Percentiles rank a stretch among this genome's conserved stretches.
phyloP scores from a whole-genome alignment of 2,329 filamentous ascomycete species.

The Talaromyces piceae region DNA sequence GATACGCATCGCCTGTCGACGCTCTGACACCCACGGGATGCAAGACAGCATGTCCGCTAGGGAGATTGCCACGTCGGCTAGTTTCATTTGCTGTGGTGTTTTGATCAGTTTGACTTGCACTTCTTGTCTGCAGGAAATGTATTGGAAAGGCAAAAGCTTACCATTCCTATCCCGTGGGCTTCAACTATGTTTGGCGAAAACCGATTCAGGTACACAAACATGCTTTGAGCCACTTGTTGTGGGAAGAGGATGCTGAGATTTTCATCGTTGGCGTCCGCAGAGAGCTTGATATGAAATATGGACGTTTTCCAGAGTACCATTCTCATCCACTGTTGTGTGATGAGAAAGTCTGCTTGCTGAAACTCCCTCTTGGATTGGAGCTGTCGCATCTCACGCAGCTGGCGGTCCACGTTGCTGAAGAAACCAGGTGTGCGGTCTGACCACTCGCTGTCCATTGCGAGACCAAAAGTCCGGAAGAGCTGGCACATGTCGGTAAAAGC shows the following conservation, averaged over 20 bases:
- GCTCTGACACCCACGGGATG: constrained; percentile 8
- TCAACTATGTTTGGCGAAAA: constrained; percentile 11
- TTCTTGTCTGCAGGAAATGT: not conserved
- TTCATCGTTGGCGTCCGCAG: constrained; percentile 8
- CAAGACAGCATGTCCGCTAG: constrained; percentile 10
- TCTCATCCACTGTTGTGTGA: constrained; percentile 12
- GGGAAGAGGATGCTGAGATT: constrained; percentile 10
- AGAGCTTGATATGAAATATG: constrained; percentile 11
- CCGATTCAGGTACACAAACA: constrained; percentile 8
- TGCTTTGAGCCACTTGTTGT: constrained; percentile 5
- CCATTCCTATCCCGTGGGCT: constrained; percentile 11
- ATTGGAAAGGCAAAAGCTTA: not conserved
- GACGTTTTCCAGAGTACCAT: constrained; percentile 11
- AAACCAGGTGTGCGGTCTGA: constrained; percentile 5
- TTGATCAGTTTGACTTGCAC: not conserved
- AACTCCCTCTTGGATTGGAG: constrained; percentile 8
- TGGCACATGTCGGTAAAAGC: constrained; percentile 10
- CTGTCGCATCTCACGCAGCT: constrained; percentile 6
- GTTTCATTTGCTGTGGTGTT: constrained; percentile 10
- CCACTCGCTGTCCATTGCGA: constrained; percentile 9
- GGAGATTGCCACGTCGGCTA: constrained; percentile 11
- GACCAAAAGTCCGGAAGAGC: constrained; percentile 10
- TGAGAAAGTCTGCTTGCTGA: constrained; percentile 11
- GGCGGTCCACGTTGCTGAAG: constrained; percentile 4
- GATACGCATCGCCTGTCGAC: constrained; percentile 9